Evolutionary conservation across 352 stramenopile species (phyloP).

Genomic region (Peronospora destructor): DNA sequence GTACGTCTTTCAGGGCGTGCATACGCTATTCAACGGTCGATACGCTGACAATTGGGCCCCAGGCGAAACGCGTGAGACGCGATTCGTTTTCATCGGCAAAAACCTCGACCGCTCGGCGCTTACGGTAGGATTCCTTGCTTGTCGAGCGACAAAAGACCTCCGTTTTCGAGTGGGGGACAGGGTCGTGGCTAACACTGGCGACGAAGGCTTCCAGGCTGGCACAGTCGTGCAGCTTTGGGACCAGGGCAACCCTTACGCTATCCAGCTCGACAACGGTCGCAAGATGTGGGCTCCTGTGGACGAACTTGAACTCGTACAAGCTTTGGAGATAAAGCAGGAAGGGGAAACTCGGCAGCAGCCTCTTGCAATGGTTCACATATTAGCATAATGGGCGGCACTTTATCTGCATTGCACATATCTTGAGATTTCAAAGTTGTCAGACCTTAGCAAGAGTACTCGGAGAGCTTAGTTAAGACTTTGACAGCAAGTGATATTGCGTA

Average conservation of each 20-base stretch:
- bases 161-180: constrained; percentile 40
- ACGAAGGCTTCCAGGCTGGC: constrained; percentile 33
- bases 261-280: constrained; percentile 30
- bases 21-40: constrained; percentile 93
- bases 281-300: constrained; percentile 46
- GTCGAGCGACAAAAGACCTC: constrained; percentile 25
- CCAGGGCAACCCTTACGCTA: constrained; percentile 44
- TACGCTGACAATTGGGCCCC: constrained; percentile 78
- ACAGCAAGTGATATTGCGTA: too few species aligned
- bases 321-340: constrained; percentile 11
- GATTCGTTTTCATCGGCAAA: constrained; percentile 95
- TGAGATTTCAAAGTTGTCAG: too few species aligned
- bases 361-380: constrained; percentile 23
- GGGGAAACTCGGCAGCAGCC: constrained; percentile 10
- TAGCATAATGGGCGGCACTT: constrained; percentile 11
- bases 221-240: constrained; percentile 43
- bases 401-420: neutral
- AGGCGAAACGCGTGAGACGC: constrained; percentile 76
- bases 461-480: too few species aligned
- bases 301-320: constrained; percentile 30
- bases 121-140: constrained; percentile 38
- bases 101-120: constrained; percentile 66
- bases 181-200: constrained; percentile 33
- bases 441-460: too few species aligned
- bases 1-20: constrained; percentile 94